Percentiles rank a stretch among this genome's conserved stretches.
These are phyloP conservation scores for Tulasnella sp. DNA, from an alignment of 768 basidiomycete species.

Conservation along the genomic window DNA sequence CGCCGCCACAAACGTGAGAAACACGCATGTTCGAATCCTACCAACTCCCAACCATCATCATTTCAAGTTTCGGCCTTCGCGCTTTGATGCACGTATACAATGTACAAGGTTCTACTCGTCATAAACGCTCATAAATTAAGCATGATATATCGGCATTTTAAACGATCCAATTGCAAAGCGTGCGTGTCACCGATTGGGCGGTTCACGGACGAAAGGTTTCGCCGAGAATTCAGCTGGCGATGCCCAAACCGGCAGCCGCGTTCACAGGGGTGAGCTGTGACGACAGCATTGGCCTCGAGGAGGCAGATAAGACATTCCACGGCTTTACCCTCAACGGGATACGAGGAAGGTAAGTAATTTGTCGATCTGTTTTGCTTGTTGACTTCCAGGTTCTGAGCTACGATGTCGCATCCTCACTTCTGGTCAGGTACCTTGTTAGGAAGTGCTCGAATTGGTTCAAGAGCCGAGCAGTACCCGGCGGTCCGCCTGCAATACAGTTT, in stretches of 20 bases:
- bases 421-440: background rate
- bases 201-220: background rate
- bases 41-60: background rate
- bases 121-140: background rate
- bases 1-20: background rate
- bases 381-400: background rate
- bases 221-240: background rate
- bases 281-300: background rate
- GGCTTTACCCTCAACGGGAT: background rate
- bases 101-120: background rate
- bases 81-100: background rate
- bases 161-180: background rate
- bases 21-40: background rate
- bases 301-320: background rate
- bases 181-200: background rate
- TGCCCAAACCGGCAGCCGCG: background rate
- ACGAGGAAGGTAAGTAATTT: background rate
- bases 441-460: background rate
- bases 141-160: background rate
- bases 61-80: background rate
- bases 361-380: background rate
- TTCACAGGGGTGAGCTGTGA: background rate
- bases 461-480: background rate
- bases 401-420: background rate
- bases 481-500: background rate